Evolutionary conservation across 257 asterid species (phyloP), one percentile per base, ranked within the genome.

Genomic region (Parsonsia alboflavescens): DNA sequence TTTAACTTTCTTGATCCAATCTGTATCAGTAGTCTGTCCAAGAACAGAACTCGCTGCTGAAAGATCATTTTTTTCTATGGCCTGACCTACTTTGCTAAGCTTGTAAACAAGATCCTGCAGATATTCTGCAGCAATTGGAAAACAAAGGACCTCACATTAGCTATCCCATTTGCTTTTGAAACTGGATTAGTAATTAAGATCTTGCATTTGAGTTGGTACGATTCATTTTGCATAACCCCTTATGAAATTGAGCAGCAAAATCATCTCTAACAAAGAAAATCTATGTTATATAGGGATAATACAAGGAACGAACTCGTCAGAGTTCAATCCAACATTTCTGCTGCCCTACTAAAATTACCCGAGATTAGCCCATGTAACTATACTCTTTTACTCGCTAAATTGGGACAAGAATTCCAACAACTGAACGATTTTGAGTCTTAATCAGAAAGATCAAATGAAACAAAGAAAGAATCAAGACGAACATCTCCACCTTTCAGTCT

Each of bases 61-160:
- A 58, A 92, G 85, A 83, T 95, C 96, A 56, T 92, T 86, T 54
- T 85, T 90, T 76, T 92, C 98, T 42, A 95, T 81, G 11, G 99
- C 96, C 85, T 92, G 80, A 3, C 98, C 99, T 70, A 88, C 88
- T 84, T 81, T 84, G 83, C 96, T 88, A 7, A 95, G 94, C 77
- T 86, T 90, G 83, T 87, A 95, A 30, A 95, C 91, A 68, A 89
- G 89, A 70, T 95, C 98, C 86, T 92, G 99, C 79, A 95, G 80
- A 84, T 87, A 89, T 49, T 87, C 99, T 95, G 89, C 86, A 83
- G 49, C 75, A 66, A 67, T 24, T 26, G 39, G 39, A 33, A 49
- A 53, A 73, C 57, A 68, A 13, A 74, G 16, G 16, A 39, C 50
- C 13, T 39, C 30, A 41, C 3, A 7, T 39, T 9, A 33, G 48